Evolutionary conservation across 1,284 basidiomycete genomes (phyloP).

Genomic region (Albatrellus sp.): DNA sequence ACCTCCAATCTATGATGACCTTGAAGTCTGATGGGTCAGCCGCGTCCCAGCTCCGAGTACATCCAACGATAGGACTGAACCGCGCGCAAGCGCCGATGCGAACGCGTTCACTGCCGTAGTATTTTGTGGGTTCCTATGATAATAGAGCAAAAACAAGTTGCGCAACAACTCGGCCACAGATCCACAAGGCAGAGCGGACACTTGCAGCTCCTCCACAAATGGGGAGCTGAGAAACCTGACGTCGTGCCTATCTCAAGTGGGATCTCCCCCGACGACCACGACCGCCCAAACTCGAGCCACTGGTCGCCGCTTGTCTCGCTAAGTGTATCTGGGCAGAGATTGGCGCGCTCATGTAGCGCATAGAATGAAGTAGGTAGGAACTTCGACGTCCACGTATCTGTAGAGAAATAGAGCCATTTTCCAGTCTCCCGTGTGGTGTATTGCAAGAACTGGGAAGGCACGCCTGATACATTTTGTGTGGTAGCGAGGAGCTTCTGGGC

Average conservation of each 20-base stretch:
- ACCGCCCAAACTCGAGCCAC: slow-evolving; percentile 40
- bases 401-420: slow-evolving; percentile 36
- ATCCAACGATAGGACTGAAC: slow-evolving; percentile 30
- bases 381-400: slow-evolving; percentile 55
- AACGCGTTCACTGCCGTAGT: slow-evolving; percentile 28
- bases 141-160: not conserved
- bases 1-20: slow-evolving; percentile 62
- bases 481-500: slow-evolving; percentile 43
- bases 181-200: slow-evolving; percentile 14
- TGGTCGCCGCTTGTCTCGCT: slow-evolving; percentile 15
- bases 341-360: slow-evolving; percentile 37
- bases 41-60: slow-evolving; percentile 43
- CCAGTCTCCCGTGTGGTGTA: slow-evolving; percentile 35
- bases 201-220: slow-evolving; percentile 29
- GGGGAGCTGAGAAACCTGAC: slow-evolving; percentile 60
- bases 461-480: slow-evolving; percentile 22
- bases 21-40: slow-evolving; percentile 42
- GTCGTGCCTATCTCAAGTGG: slow-evolving; percentile 46
- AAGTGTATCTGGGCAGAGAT: slow-evolving; percentile 26
- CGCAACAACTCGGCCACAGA: not conserved
- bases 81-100: slow-evolving; percentile 26
- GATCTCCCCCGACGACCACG: slow-evolving; percentile 36
- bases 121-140: slow-evolving; percentile 23
- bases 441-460: slow-evolving; percentile 41
- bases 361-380: slow-evolving; percentile 57